Base-by-base conservation (phyloP, 208 protist genomes). In the Tritrichomonas musculus region DNA sequence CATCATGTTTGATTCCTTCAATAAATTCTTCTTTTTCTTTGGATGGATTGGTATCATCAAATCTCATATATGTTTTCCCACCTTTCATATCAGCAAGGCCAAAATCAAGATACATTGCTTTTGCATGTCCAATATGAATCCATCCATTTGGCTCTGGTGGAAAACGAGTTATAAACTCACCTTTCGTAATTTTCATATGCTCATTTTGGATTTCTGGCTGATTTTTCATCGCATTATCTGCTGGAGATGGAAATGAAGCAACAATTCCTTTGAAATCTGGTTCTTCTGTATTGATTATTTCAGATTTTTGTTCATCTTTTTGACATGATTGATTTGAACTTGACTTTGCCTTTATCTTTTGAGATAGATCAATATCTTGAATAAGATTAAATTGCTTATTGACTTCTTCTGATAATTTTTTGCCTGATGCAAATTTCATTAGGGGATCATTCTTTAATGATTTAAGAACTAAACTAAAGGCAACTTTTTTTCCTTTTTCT, bases 41-140 rank as follows among this genome's bases (percentile, higher is more conserved):
- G 41, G 36, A 1, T 57, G 93, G 93, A 44, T 94, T 94, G 1
- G 93, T 94, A 57, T 94, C 93, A 80, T 94, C 93, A 49, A 94
- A 94, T 94, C 93, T 8, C 53, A 93, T 50, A 27, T 69, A 93
- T 95, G 97, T 99, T 94, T 97, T 97, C 73, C 98, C 98, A 65
- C 94, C 94, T 93, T 98, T 96, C 5, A 96, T 94, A 77, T 96
- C 95, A 14, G 80, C 80, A 49, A 92, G 98, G 60, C 97, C 96
- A 95, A 99, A 99, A 96, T 99, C 98, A 22, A 99, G 96, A 95
- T 98, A 98, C 98, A 99, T 99, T 93, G 98, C 98, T 96, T 99
- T 99, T 17, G 98, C 98, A 94, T 99, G 99, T 39, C 98, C 98
- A 96, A 99, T 98, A 95, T 99, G 98, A 13, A 99, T 95, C 94